A percentile compares a stretch with the other conserved stretches of the same genome.
Evolutionary conservation across 805 yeast genomes (phyloP).

Genomic region (Metschnikowia amazonensis): DNA sequence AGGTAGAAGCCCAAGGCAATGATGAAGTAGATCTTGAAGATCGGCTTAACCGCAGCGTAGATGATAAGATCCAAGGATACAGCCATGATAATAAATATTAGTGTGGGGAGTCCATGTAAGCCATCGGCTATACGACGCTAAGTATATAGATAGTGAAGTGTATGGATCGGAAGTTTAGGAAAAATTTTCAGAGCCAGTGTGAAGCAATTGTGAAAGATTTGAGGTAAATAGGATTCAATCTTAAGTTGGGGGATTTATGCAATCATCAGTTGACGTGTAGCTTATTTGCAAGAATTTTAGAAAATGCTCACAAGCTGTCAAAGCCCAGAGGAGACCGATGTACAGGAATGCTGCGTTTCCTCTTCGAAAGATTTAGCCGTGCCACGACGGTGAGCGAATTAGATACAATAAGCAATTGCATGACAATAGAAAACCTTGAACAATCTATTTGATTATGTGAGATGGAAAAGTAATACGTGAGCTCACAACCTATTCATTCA

Average conservation of each 20-base stretch:
- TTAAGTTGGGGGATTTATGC: neutral
- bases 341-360: neutral
- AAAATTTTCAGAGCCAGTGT: neutral
- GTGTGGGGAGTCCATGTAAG: neutral
- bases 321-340: neutral
- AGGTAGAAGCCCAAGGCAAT: constrained; percentile 62
- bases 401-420: too few relatives aligned
- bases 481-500: too few relatives aligned
- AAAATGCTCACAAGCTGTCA: neutral
- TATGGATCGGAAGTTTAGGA: too few relatives aligned
- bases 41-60: constrained; percentile 81
- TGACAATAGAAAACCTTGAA: too few relatives aligned
- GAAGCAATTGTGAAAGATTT: too few relatives aligned
- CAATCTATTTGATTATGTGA: too few relatives aligned
- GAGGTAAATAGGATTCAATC: too few relatives aligned
- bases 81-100: constrained; percentile 8
- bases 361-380: too few relatives aligned
- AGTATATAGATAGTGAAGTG: neutral
- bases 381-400: too few relatives aligned
- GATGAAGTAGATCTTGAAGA: constrained; percentile 73
- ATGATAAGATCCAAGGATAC: constrained; percentile 56
- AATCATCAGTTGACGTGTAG: neutral
- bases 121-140: neutral
- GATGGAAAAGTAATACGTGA: too few relatives aligned
- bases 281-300: neutral